Evolutionary conservation across 2,329 filamentous ascomycete genomes (phyloP).

Genomic region (Fusarium lyarnte): DNA sequence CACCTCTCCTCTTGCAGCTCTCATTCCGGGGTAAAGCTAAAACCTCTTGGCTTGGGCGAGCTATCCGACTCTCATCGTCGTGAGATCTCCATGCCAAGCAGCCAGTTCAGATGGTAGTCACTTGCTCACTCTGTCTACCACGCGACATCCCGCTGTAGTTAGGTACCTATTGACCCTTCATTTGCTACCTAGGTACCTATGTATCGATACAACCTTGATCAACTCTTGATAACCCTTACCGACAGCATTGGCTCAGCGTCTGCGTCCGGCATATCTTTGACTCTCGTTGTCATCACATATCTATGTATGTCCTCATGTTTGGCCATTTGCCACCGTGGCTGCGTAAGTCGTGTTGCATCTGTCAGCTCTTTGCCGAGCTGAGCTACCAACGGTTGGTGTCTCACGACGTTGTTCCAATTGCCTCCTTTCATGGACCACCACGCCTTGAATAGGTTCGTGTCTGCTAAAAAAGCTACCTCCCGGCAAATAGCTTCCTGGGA

Average conservation of each 20-base stretch:
- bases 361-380: conserved; percentile 20
- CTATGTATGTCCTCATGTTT: neutral
- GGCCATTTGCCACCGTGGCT: conserved; percentile 25
- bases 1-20: neutral
- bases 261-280: neutral
- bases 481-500: conserved; percentile 16
- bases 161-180: neutral
- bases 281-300: neutral
- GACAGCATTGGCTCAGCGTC: neutral
- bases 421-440: conserved; percentile 8
- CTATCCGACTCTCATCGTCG: neutral
- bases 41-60: neutral
- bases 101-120: neutral
- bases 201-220: neutral
- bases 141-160: neutral
- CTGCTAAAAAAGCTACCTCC: conserved; percentile 1
- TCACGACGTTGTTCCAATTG: conserved; percentile 19
- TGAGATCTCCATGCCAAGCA: conserved; percentile 26
- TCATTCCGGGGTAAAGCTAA: conserved; percentile 6
- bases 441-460: neutral
- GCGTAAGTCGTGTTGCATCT: neutral
- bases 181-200: neutral
- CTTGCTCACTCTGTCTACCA: neutral
- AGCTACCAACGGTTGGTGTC: conserved; percentile 12
- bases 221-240: neutral